These are phyloP conservation scores for Taiwanofungus camphoratus DNA, from an alignment of 1,284 basidiomycete species.

Conservation along the genomic window DNA sequence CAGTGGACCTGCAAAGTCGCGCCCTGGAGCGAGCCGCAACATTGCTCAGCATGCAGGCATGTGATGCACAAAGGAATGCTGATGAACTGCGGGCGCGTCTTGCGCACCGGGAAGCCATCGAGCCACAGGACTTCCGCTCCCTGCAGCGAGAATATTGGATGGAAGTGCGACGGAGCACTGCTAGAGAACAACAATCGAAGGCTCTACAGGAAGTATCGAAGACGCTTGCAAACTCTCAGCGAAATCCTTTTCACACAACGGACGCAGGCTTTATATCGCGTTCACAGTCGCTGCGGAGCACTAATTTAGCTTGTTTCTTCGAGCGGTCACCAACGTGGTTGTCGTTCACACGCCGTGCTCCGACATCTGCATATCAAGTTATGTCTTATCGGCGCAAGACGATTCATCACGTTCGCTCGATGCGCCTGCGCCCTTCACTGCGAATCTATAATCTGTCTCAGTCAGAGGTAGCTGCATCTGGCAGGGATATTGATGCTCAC, in stretches of 20 bases:
- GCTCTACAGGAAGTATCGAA: slow-evolving; percentile 12
- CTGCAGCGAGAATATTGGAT: slow-evolving; percentile 45
- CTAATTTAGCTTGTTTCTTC: slow-evolving; percentile 19
- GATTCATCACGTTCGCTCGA: slow-evolving; percentile 18
- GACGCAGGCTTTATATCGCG: too few species aligned
- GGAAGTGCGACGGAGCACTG: slow-evolving; percentile 38
- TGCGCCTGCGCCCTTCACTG: slow-evolving; percentile 18
- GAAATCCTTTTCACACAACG: too few species aligned
- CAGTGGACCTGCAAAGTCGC: slow-evolving; percentile 40
- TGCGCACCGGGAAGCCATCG: slow-evolving; percentile 27
- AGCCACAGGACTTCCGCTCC: slow-evolving; percentile 30
- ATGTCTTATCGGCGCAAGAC: slow-evolving; percentile 13
- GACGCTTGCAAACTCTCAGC: slow-evolving; percentile 6
- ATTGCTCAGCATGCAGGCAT: slow-evolving; percentile 37
- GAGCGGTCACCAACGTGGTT: slow-evolving; percentile 20
- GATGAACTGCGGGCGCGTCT: slow-evolving; percentile 37
- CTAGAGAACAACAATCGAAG: slow-evolving; percentile 30
- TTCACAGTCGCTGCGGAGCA: slow-evolving; percentile 10
- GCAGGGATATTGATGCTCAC: too few species aligned
- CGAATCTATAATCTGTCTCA: too few species aligned
- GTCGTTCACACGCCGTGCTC: slow-evolving; percentile 5
- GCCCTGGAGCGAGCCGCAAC: slow-evolving; percentile 38
- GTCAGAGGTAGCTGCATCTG: too few species aligned
- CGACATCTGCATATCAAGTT: slow-evolving; percentile 5
- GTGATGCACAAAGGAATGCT: slow-evolving; percentile 39